A percentile compares a stretch with the other conserved stretches of the same genome.
These are phyloP conservation scores for Linderina pennispora DNA, from an alignment of 192 early-diverging fungal species.

Conservation along the genomic window DNA sequence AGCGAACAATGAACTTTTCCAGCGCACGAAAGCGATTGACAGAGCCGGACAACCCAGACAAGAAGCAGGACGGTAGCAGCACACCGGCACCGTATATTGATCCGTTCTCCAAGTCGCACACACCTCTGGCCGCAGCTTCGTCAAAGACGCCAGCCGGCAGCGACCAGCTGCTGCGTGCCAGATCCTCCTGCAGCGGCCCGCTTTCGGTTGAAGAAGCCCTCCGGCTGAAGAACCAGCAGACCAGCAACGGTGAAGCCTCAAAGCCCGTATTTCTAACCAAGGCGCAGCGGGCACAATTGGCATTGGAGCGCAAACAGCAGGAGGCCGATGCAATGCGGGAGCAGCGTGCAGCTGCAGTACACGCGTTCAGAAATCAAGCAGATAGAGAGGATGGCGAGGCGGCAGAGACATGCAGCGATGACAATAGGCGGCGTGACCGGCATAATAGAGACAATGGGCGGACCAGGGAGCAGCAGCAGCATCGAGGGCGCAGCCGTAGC, in stretches of 20 bases:
- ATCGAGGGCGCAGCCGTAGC: conserved; percentile 15
- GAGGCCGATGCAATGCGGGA: conserved; percentile 71
- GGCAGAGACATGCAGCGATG: neutral
- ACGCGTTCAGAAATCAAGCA: conserved; percentile 6
- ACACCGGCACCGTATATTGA: too few relatives aligned
- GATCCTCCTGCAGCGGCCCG: conserved; percentile 3
- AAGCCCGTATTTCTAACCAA: conserved; percentile 75
- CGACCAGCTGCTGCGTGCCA: too few relatives aligned
- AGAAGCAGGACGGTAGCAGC: too few relatives aligned
- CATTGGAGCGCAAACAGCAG: conserved; percentile 72
- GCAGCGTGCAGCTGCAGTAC: conserved; percentile 58
- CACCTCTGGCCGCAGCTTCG: too few relatives aligned
- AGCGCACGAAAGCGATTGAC: too few relatives aligned
- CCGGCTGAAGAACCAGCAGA: conserved; percentile 11
- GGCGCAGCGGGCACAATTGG: conserved; percentile 80
- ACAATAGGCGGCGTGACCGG: neutral
- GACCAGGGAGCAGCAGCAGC: too few relatives aligned
- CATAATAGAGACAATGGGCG: too few relatives aligned
- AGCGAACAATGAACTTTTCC: too few relatives aligned
- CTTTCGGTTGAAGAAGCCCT: conserved; percentile 40
- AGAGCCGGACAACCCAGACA: too few relatives aligned
- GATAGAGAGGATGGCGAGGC: neutral
- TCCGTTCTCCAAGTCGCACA: too few relatives aligned
- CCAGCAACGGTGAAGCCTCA: conserved; percentile 17
- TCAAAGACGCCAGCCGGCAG: too few relatives aligned